Conservation (phyloP, 192 early-diverging fungal species). For the Rhizophagus prolifer region DNA sequence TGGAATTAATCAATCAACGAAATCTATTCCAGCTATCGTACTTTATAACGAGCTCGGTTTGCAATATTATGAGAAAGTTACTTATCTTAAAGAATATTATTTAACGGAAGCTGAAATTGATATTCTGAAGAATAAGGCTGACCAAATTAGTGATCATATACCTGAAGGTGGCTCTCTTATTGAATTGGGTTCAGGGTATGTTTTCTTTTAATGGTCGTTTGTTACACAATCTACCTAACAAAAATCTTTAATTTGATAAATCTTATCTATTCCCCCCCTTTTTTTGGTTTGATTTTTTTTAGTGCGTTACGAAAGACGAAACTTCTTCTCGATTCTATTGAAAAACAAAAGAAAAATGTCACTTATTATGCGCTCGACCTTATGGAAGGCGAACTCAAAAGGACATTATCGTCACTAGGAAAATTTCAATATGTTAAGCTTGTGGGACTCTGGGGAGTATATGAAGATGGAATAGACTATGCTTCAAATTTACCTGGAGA, state of each 20-base stretch:
- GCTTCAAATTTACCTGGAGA: slow-evolving; percentile 51
- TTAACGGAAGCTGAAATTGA: slow-evolving; percentile 83
- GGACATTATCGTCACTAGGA: slow-evolving; percentile 68
- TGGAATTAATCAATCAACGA: slow-evolving; percentile 34
- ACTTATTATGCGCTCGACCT: slow-evolving; percentile 92
- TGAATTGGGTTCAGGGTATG: slow-evolving; percentile 86
- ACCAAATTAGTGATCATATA: slow-evolving; percentile 63
- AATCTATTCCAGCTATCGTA: slow-evolving; percentile 78
- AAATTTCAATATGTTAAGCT: slow-evolving; percentile 67
- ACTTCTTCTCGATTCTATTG: slow-evolving; percentile 74
- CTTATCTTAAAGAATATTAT: slow-evolving; percentile 85
- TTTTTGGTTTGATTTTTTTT: too few relatives aligned
- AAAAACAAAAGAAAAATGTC: slow-evolving; percentile 56
- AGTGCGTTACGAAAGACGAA: slow-evolving; percentile 88
- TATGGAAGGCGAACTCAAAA: slow-evolving; percentile 71
- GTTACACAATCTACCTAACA: too few relatives aligned
- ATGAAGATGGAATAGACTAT: slow-evolving; percentile 78
- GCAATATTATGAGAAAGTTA: slow-evolving; percentile 89
- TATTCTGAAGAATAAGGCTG: slow-evolving; percentile 64
- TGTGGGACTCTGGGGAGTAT: slow-evolving; percentile 85
- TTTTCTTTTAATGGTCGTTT: too few relatives aligned
- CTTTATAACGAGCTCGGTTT: slow-evolving; percentile 85
- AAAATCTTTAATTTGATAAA: too few relatives aligned
- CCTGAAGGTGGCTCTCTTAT: slow-evolving; percentile 70
- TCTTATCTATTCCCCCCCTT: too few relatives aligned